phyloP scores from a whole-genome alignment of 2,329 filamentous ascomycete genomes.

The Penicillium sp. region DNA sequence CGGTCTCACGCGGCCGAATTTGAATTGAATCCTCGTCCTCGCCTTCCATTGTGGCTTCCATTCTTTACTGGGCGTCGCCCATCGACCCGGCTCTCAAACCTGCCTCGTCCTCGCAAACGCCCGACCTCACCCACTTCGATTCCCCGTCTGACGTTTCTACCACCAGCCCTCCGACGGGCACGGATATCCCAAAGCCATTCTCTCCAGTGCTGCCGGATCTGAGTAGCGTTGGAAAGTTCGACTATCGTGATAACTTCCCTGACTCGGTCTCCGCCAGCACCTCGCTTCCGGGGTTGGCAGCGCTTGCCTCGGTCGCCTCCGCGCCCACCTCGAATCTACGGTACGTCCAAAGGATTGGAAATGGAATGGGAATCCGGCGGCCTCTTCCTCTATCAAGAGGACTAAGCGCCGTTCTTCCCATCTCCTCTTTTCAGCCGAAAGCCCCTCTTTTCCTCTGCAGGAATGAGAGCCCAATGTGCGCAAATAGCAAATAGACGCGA shows the following conservation, averaged over 20 bases:
- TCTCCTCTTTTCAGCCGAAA: neutral
- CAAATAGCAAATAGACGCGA: slow-evolving; percentile 9
- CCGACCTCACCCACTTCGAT: slow-evolving; percentile 37
- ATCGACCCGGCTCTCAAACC: slow-evolving; percentile 47
- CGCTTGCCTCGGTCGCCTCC: slow-evolving; percentile 55
- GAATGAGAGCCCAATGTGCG: slow-evolving; percentile 5
- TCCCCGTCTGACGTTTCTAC: slow-evolving; percentile 44
- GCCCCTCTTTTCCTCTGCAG: slow-evolving; percentile 8
- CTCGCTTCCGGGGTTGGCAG: slow-evolving; percentile 54
- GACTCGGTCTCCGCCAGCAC: slow-evolving; percentile 33
- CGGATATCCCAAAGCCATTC: slow-evolving; percentile 47
- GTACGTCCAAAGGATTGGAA: slow-evolving; percentile 34
- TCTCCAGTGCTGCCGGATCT: slow-evolving; percentile 34
- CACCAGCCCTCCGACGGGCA: slow-evolving; percentile 43
- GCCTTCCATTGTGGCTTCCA: slow-evolving; percentile 57
- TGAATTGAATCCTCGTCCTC: slow-evolving; percentile 39
- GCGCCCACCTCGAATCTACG: slow-evolving; percentile 49
- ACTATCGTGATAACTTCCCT: slow-evolving; percentile 25
- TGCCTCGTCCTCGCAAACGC: slow-evolving; percentile 41
- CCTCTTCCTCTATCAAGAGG: neutral
- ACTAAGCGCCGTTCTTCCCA: neutral
- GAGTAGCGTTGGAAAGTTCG: slow-evolving; percentile 28
- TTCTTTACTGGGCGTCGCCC: slow-evolving; percentile 57
- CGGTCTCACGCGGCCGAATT: slow-evolving; percentile 32
- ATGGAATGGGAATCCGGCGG: neutral